Base-by-base conservation (phyloP, 129 eudicot genomes). In the Artemisia argyi region DNA sequence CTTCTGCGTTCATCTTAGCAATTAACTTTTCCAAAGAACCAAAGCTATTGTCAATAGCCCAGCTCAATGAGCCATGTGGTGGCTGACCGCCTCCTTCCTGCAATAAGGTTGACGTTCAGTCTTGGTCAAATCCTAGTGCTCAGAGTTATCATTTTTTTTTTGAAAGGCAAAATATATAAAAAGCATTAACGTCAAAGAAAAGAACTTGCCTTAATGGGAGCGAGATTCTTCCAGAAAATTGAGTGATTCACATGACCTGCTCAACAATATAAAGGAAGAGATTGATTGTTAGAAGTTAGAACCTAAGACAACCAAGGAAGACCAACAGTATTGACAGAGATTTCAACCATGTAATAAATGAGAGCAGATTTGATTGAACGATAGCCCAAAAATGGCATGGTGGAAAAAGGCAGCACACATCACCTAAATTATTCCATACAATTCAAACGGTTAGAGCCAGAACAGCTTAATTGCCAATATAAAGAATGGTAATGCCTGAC, bases 71-170 rank as follows among this genome's bases (percentile, higher is more conserved):
- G 72, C 91, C 84, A 73, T 84, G 78, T 55, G 97, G 98, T 52
- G 86, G 89, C 65, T 85, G 97, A 74, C 98, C 98, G 62, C 98
- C 98, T 75, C 97, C 97, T 80, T 84, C 87, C 98, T 94, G 92
- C 39, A 64, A 75, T 39, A 32, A 60, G 68, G 51, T 42, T 39
- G 51, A 63, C 51, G 16, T 63, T 63, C 50, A 32, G 26, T n/a
- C n/a, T 42, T 16, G 0, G 24, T 62, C 61, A 73, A 28, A 15
- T 28, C 32, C 7, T 24, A 16, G 13, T 16, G 52, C 52, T 63
- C 58, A 24, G 11, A 52, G 14, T 32, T n/a, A 35, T 68, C 53
- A 69, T 1, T 9, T 2, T n/a, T n/a, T n/a, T n/a, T n/a, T n/a
- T n/a, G n/a, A n/a, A n/a, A n/a, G n/a, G n/a, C n/a, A n/a, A n/a